A percentile compares a stretch with the other conserved stretches of the same genome.
Evolutionary conservation across 768 basidiomycete genomes (phyloP).

Genomic region (Calocera viscosa): DNA sequence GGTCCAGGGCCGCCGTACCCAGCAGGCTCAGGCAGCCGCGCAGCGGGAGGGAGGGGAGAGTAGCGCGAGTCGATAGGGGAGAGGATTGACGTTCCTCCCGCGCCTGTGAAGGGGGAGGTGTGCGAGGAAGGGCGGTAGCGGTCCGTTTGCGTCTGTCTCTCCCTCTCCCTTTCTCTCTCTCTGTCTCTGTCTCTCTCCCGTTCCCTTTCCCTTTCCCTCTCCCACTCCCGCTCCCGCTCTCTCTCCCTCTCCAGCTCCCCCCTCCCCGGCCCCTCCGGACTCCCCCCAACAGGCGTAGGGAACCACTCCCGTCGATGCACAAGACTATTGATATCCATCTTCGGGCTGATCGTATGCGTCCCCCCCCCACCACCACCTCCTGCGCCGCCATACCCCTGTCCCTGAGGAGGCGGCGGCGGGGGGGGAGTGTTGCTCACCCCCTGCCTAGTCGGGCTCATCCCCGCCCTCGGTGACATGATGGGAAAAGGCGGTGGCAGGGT

Average conservation of each 20-base stretch:
- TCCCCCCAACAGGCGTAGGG: not conserved
- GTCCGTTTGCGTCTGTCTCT: not conserved
- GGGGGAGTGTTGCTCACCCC: too few relatives aligned
- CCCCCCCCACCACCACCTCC: too few relatives aligned
- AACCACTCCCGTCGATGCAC: not conserved
- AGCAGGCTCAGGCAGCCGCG: not conserved
- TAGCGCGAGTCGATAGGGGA: not conserved
- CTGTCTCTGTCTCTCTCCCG: not conserved
- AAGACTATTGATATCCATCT: not conserved
- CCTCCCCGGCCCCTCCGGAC: not conserved
- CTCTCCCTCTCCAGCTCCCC: not conserved
- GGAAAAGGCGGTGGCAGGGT: not conserved
- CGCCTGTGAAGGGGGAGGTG: slow-evolving; percentile 4
- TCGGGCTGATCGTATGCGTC: not conserved
- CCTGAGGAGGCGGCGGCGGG: too few relatives aligned
- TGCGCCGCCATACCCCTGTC: too few relatives aligned
- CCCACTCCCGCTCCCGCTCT: not conserved
- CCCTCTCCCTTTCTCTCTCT: not conserved
- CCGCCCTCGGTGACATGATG: too few relatives aligned
- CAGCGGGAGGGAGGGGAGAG: not conserved
- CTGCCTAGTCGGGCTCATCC: too few relatives aligned
- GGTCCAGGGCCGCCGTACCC: not conserved
- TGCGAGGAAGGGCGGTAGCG: not conserved
- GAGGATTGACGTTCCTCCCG: not conserved
- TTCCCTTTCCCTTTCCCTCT: slow-evolving; percentile 1